phyloP scores from a whole-genome alignment of 148 eudicot genomes.

The Rhododendron williamsianum region DNA sequence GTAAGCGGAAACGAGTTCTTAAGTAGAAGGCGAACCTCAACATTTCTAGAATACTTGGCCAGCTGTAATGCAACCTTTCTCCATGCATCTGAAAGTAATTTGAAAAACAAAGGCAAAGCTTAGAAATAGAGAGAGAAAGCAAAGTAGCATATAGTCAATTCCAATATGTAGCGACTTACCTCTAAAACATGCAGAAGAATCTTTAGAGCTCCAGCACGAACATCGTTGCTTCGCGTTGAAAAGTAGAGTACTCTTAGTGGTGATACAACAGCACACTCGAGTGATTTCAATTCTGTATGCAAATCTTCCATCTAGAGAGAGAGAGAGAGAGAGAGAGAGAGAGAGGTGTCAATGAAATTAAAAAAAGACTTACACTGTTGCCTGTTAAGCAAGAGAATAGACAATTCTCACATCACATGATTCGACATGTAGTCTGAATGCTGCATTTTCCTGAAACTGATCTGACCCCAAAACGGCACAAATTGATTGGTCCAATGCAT shows the following conservation, averaged over 20 bases:
- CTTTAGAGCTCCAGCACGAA: conserved; percentile 80
- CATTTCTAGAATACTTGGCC: conserved; percentile 93
- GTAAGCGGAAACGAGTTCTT: conserved; percentile 6
- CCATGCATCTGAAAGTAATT: conserved; percentile 68
- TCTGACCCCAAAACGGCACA: conserved; percentile 92
- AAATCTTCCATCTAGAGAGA: conserved; percentile 34
- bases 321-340: conserved; percentile 2
- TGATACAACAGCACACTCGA: conserved; percentile 82
- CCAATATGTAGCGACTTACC: conserved; percentile 36
- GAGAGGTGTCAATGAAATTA: neutral
- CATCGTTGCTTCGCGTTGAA: conserved; percentile 64
- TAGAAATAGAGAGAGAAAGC: neutral
- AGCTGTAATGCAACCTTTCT: conserved; percentile 81
- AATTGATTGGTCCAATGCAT: conserved; percentile 87
- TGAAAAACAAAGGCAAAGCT: conserved; percentile 7
- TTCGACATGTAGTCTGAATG: conserved; percentile 32
- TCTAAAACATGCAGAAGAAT: conserved; percentile 95
- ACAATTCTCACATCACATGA: conserved; percentile 38
- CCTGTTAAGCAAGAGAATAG: neutral
- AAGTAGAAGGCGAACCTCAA: conserved; percentile 47
- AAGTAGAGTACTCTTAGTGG: conserved; percentile 75
- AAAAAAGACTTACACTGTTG: neutral
- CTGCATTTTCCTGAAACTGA: conserved; percentile 51
- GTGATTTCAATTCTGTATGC: conserved; percentile 47
- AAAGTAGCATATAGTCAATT: neutral